Conservation (phyloP, 225 moss, liverwort and hornwort species). For the Anthoceros angustus region DNA sequence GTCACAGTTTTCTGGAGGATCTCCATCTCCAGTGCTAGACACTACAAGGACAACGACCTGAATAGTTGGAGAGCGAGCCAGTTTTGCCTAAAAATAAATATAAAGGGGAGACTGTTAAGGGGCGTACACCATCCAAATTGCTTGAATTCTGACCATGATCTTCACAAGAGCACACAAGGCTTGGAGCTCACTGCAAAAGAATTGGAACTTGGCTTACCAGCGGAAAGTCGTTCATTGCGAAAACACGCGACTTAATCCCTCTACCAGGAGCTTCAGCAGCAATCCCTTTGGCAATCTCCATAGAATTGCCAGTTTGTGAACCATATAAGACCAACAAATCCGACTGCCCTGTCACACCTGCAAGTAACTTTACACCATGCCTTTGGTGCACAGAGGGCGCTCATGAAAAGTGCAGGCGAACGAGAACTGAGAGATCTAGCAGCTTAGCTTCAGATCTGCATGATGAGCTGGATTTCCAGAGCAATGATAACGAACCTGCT, state of each 20-base stretch:
- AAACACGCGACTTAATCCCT: not conserved
- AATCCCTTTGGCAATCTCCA: not conserved
- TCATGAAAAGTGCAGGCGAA: no score
- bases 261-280: not conserved
- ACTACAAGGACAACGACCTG: not conserved
- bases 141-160: no score
- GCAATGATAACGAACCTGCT: not conserved
- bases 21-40: conserved; percentile 3
- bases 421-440: not conserved
- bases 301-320: not conserved
- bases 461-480: not conserved
- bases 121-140: no score
- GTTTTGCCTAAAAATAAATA: not conserved
- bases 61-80: not conserved
- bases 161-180: no score
- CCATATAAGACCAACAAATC: not conserved
- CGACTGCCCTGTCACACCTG: not conserved
- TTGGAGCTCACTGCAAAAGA: no score
- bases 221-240: conserved; percentile 1
- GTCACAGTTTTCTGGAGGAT: not conserved
- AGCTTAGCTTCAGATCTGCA: not conserved
- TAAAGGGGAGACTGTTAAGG: not conserved
- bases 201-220: not conserved
- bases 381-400: no score
- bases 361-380: not conserved